Base-by-base conservation (phyloP, 2,329 filamentous ascomycete genomes). In the Corniculantispora saksenae region DNA sequence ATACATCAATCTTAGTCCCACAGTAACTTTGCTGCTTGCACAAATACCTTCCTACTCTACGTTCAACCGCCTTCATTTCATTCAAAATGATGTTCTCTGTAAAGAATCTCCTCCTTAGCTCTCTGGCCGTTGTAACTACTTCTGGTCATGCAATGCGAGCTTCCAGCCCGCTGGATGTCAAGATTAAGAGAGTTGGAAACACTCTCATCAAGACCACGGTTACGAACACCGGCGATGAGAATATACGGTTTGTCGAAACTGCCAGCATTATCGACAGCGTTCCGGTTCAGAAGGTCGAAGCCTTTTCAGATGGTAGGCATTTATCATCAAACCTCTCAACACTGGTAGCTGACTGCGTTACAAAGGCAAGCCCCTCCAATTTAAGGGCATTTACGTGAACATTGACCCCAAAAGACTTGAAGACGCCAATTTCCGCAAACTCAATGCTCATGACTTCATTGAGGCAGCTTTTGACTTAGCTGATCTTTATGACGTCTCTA, bases 391-490 rank as follows among this genome's bases (percentile, higher is more conserved):
- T 13, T 43, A 43, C 17, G 38, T 43, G 12, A 43, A 13, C 17
- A 19, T 43, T 13, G 12, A 15, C 12, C 38, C 38, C 17, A 43
- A 19, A 7, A 43, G 17, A 13, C 38, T 43, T 15, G 4, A 6
- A 19, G 12, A 43, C 12, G 10, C 38, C 38, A 43, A 19, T 13
- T 43, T 43, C 17, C 10, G 17, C 4, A 13, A 43, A 85, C 69
- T 88, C 63, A 75, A 74, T 5, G 75, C 80, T 6, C 80, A 81
- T 57, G 74, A 84, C 72, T 82, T 82, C 12, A 77, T 87, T 67
- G 80, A 83, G 68, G 75, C 82, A 38, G 80, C 78, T 43, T 84
- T 87, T 65, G 84, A 88, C 68, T 78, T 85, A 35, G 85, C 83
- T 38, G 79, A 85, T 71, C 79, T 83, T 3, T 84, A 88, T 73